Evolutionary conservation across 176 grass and related monocot genomes (phyloP).

Genomic region (Areca catechu): DNA sequence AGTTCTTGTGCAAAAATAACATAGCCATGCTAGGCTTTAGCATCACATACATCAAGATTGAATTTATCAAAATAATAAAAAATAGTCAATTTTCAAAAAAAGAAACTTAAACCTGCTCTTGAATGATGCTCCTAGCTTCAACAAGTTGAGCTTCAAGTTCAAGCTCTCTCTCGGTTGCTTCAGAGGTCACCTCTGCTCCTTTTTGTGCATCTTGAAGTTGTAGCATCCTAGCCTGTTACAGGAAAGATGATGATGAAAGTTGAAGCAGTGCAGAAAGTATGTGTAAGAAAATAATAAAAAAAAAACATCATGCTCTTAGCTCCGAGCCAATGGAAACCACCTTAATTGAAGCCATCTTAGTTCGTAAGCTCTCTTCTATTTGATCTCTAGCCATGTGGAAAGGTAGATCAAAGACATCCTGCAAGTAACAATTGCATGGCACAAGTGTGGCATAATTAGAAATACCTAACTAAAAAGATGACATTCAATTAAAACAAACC

Average conservation of each 20-base stretch:
- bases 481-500: background rate
- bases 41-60: too few relatives aligned
- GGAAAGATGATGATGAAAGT: background rate
- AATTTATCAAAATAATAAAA: too few relatives aligned
- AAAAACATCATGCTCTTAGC: background rate
- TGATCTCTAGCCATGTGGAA: slow-evolving; percentile 99
- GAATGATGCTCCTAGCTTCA: slow-evolving; percentile 99
- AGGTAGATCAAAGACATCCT: slow-evolving; percentile 97
- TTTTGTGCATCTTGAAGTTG: slow-evolving; percentile 99
- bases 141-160: slow-evolving; percentile 99
- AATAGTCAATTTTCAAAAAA: slow-evolving; percentile 14
- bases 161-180: slow-evolving; percentile 92
- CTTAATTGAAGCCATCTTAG: slow-evolving; percentile 99
- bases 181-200: slow-evolving; percentile 90
- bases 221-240: slow-evolving; percentile 58
- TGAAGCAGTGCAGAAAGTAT: slow-evolving; percentile 15
- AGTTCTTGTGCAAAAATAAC: too few relatives aligned
- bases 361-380: slow-evolving; percentile 97
- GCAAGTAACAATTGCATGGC: slow-evolving; percentile 7
- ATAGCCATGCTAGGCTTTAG: too few relatives aligned
- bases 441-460: too few relatives aligned
- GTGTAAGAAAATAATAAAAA: background rate
- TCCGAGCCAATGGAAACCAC: slow-evolving; percentile 17
- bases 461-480: too few relatives aligned
- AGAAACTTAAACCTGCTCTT: slow-evolving; percentile 63